phyloP scores from a whole-genome alignment of 257 asterid genomes.

The Ehretia macrophylla region DNA sequence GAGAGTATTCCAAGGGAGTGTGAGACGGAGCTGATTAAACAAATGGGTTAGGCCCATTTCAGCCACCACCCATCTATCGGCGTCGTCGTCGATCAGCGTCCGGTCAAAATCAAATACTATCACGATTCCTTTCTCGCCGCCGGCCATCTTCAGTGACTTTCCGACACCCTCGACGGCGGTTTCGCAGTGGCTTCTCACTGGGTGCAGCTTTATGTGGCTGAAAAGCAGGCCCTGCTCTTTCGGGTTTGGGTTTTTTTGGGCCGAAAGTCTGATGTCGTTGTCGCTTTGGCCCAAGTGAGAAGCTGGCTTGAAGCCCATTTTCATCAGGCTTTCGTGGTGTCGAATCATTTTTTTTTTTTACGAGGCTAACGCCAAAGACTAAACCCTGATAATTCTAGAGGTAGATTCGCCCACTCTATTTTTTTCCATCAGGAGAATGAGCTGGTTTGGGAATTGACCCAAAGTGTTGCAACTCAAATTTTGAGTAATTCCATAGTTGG shows the following conservation, averaged over 20 bases:
- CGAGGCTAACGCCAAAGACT: no score
- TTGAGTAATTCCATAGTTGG: no score
- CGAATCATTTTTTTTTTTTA: no score
- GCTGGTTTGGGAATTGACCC: no score
- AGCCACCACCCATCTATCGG: slow-evolving; percentile 70
- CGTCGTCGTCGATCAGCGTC: slow-evolving; percentile 74
- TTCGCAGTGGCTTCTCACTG: not conserved
- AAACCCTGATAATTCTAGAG: no score
- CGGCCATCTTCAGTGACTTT: slow-evolving; percentile 25
- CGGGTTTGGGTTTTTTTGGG: not conserved
- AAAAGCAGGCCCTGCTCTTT: not conserved
- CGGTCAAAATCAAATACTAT: slow-evolving; percentile 69
- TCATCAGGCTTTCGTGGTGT: no score
- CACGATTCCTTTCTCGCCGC: slow-evolving; percentile 21
- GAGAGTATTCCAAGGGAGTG: slow-evolving; percentile 79
- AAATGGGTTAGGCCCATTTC: slow-evolving; percentile 53
- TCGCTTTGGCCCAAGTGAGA: not conserved
- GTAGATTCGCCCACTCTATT: no score
- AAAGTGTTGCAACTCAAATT: no score
- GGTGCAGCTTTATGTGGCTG: not conserved
- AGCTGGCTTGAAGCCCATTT: not conserved
- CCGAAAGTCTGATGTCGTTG: not conserved
- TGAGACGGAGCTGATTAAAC: slow-evolving; percentile 58
- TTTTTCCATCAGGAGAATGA: no score
- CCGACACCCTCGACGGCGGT: slow-evolving; percentile 4